Conservation (phyloP, 2,329 filamentous ascomycete genomes). For the Myriangium duriaei region DNA sequence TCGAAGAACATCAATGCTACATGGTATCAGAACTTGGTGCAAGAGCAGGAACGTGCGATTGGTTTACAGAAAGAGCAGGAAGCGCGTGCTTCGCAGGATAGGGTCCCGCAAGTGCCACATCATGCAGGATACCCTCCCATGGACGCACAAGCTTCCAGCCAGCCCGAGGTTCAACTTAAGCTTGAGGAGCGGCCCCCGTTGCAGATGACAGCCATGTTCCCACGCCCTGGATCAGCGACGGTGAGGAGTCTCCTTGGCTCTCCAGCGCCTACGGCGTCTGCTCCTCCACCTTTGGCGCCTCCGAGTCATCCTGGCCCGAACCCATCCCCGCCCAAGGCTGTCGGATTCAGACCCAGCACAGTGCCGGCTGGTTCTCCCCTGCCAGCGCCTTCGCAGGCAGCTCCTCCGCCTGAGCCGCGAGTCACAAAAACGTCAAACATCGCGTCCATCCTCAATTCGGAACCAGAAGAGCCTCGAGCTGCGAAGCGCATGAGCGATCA, state of each 20-base stretch:
- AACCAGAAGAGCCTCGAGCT: slow-evolving; percentile 20
- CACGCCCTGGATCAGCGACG: slow-evolving; percentile 10
- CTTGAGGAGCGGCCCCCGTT: slow-evolving; percentile 21
- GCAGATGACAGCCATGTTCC: slow-evolving; percentile 16
- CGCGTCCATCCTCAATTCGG: slow-evolving; percentile 23
- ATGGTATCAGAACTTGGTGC: slow-evolving; percentile 15
- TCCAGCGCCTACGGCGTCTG: slow-evolving; percentile 9
- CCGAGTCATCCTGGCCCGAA: slow-evolving; percentile 12
- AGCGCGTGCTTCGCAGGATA: slow-evolving; percentile 14
- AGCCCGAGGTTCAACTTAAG: slow-evolving; percentile 17
- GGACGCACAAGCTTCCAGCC: slow-evolving; percentile 2
- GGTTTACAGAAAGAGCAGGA: slow-evolving; percentile 17
- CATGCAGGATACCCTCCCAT: slow-evolving; percentile 1
- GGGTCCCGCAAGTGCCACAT: slow-evolving; percentile 11
- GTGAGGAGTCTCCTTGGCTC: slow-evolving; percentile 12
- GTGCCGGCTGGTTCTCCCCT: slow-evolving; percentile 15
- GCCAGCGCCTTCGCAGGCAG: slow-evolving; percentile 13
- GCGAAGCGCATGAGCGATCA: slow-evolving; percentile 19
- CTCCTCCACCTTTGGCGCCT: slow-evolving; percentile 9
- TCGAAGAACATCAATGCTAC: slow-evolving; percentile 10
- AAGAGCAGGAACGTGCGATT: slow-evolving; percentile 23
- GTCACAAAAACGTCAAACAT: slow-evolving; percentile 25
- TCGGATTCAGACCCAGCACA: slow-evolving; percentile 20
- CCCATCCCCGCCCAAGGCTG: slow-evolving; percentile 20
- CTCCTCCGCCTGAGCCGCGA: slow-evolving; percentile 19